Conservation (phyloP, 345 rosid genomes). For the Mercurialis annua region DNA sequence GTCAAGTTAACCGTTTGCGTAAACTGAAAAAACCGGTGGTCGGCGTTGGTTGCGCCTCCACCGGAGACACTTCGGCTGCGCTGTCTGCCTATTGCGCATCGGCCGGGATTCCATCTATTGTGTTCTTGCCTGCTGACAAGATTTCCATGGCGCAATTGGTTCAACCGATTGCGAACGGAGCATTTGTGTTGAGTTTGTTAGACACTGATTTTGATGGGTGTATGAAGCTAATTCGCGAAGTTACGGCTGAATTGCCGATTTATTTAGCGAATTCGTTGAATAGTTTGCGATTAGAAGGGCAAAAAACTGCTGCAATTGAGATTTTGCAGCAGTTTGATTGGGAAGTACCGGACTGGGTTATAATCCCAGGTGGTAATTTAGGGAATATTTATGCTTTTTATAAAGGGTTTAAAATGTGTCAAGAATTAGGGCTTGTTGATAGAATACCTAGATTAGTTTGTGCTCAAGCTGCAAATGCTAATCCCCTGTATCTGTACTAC, state of each 20-base stretch:
- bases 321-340: slow-evolving; percentile 92
- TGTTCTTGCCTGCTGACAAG: slow-evolving; percentile 76
- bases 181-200: slow-evolving; percentile 80
- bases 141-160: slow-evolving; percentile 94
- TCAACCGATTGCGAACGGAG: slow-evolving; percentile 91
- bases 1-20: slow-evolving; percentile 80
- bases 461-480: slow-evolving; percentile 92
- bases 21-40: slow-evolving; percentile 68
- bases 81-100: slow-evolving; percentile 83
- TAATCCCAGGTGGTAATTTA: slow-evolving; percentile 88
- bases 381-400: slow-evolving; percentile 92
- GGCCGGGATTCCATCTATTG: slow-evolving; percentile 88
- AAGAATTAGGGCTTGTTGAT: slow-evolving; percentile 77
- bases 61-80: slow-evolving; percentile 92
- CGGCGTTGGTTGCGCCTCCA: slow-evolving; percentile 93
- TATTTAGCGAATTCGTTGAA: slow-evolving; percentile 84
- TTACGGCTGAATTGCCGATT: slow-evolving; percentile 74
- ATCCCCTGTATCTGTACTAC: slow-evolving; percentile 77
- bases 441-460: slow-evolving; percentile 79
- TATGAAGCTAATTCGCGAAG: slow-evolving; percentile 79
- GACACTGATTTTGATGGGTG: slow-evolving; percentile 94
- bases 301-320: slow-evolving; percentile 87
- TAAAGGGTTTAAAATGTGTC: slow-evolving; percentile 86
- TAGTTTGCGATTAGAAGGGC: slow-evolving; percentile 87
- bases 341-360: slow-evolving; percentile 95